phyloP scores from a whole-genome alignment of 306 rosid genomes.

The Arachis hypogaea region DNA sequence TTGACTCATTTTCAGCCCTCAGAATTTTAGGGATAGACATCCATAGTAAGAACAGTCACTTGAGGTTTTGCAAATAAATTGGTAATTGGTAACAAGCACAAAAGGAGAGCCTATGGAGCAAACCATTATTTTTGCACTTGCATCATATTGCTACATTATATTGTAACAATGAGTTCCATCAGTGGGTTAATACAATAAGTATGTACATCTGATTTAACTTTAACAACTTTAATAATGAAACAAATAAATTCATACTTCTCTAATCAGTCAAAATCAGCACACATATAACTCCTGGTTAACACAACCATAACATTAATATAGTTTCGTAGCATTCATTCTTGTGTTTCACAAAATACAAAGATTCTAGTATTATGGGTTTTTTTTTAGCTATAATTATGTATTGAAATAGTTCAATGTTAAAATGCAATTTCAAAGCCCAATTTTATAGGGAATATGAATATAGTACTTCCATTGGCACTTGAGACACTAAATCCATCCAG shows the following conservation, averaged over 20 bases:
- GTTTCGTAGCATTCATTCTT: background rate
- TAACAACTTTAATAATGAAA: background rate
- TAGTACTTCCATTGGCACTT: constrained; percentile 18
- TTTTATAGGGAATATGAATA: constrained; percentile 14
- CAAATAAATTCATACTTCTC: constrained; percentile 19
- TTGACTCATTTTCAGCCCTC: background rate
- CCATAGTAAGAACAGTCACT: background rate
- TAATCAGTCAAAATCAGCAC: background rate
- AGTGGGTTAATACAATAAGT: background rate
- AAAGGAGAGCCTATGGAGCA: constrained; percentile 10
- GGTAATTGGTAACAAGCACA: background rate
- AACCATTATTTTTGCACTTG: background rate
- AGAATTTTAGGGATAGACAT: constrained; percentile 18
- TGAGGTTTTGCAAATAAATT: constrained; percentile 3
- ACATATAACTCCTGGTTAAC: background rate
- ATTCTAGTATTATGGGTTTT: background rate
- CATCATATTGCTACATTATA: background rate
- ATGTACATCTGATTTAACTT: background rate
- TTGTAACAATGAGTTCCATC: background rate
- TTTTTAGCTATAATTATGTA: constrained; percentile 6
- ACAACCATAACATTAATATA: too few relatives aligned
- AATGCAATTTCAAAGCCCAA: constrained; percentile 10
- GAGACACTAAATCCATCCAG: constrained; percentile 13
- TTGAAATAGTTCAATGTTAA: constrained; percentile 12
- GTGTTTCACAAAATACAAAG: background rate